Evolutionary conservation across 1,284 basidiomycete species (phyloP).

Genomic region (Pholiota adiposa): DNA sequence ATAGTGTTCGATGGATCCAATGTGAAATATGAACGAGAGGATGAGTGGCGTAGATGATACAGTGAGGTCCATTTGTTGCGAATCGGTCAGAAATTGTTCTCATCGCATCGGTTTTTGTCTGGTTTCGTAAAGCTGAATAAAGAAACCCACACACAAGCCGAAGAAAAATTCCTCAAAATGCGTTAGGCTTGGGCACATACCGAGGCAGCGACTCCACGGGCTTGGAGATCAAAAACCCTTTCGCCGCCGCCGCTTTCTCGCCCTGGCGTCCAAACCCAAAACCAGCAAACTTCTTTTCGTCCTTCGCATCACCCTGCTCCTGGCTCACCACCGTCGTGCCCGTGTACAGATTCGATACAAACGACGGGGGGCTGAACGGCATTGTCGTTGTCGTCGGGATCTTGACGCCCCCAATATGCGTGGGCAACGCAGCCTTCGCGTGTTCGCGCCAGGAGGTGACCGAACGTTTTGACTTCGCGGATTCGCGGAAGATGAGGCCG

Average conservation of each 20-base stretch:
- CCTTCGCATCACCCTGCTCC: constrained; percentile 7
- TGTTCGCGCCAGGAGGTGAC: constrained; percentile 64
- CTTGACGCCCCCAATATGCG: constrained; percentile 35
- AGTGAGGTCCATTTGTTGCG: background rate
- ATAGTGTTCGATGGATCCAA: background rate
- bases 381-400: constrained; percentile 32
- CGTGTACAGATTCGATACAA: constrained; percentile 19
- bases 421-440: constrained; percentile 61
- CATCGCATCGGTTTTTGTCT: no score
- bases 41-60: background rate
- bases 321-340: constrained; percentile 16
- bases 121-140: no score
- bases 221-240: constrained; percentile 60
- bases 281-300: constrained; percentile 42
- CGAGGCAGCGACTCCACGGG: constrained; percentile 61
- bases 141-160: no score
- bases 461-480: constrained; percentile 63
- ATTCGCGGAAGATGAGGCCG: constrained; percentile 73
- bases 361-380: constrained; percentile 26
- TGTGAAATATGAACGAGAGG: background rate
- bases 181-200: constrained; percentile 36
- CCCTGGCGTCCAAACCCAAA: constrained; percentile 74
- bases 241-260: constrained; percentile 74
- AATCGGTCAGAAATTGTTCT: no score
- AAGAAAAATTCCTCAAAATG: no score